A percentile compares a stretch with the other conserved stretches of the same genome.
phyloP scores from a whole-genome alignment of 2,329 filamentous ascomycete species.

The Botrytis paeoniae region DNA sequence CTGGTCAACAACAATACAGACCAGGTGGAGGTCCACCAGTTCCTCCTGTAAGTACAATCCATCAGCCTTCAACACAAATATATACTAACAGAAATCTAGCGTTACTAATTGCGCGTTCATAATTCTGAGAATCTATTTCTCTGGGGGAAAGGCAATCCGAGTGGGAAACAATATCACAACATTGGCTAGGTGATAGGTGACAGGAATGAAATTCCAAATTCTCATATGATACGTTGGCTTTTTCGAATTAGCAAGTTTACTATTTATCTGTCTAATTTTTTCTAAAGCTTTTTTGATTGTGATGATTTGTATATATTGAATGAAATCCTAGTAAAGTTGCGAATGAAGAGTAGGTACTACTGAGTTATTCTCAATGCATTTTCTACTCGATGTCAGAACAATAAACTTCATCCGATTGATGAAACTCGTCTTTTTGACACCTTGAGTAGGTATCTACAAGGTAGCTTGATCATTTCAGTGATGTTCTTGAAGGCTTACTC shows the following conservation, averaged over 20 bases:
- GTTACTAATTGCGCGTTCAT: constrained; percentile 2
- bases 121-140: background rate
- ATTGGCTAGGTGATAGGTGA: background rate
- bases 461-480: background rate
- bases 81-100: background rate
- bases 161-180: background rate
- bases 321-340: background rate
- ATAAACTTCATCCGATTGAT: background rate
- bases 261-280: background rate
- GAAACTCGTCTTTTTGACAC: background rate
- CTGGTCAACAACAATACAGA: constrained; percentile 16
- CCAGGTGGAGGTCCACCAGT: constrained; percentile 10
- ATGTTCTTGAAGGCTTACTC: background rate
- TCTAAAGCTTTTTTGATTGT: background rate
- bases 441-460: background rate
- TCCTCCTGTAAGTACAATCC: constrained; percentile 7
- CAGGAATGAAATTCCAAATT: background rate
- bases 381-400: background rate
- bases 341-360: no score
- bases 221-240: background rate
- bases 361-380: background rate
- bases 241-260: constrained; percentile 4
- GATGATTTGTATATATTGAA: background rate
- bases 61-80: background rate
- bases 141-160: background rate